Evolutionary conservation across 495 filamentous ascomycete genomes (phyloP), one percentile per base, ranked within the genome.

Genomic region (Pyrenopolyporus hunteri): DNA sequence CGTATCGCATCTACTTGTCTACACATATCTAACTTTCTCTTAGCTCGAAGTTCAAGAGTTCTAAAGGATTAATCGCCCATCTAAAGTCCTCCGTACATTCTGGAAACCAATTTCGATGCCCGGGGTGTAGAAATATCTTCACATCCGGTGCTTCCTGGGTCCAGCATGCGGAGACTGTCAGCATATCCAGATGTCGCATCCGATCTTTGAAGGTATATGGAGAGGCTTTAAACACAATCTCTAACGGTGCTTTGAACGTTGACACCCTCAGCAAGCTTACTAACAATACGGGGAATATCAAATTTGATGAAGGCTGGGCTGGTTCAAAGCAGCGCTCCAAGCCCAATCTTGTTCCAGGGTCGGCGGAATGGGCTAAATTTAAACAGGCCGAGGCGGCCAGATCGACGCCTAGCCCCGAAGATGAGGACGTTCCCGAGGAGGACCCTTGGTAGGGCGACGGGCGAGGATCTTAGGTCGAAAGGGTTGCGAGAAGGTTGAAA

Each of bases 111-210:
- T 56, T 75, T 3, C 55, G 63, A 37, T 79, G 76, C 58, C 71
- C 68, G 1, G 50, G 47, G 22, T 79, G 76, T 53, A 49, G 52
- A 25, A 39, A 23, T 0, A 59, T 43, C 28, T 79, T 75, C 57
- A 50, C 51, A n/a, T 58, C 50, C 22, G 55, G 52, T 9, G 51
- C 67, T 20, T 60, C 70, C 9, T 62, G 74, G 28, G 65, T 67
- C 6, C 70, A 73, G 50, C 76, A 77, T 26, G 68, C 61, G 16
- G 73, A 74, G 42, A 66, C 67, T 1, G 67, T 72, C 31, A 54
- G 35, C 20, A 25, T 8, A 14, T 2, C 36, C n/a, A 64, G 45
- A 6, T 74, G 72, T 56, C 19, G 47, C 11, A 11, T 74, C 17
- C 59, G 64, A 31, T 6, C 20, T n/a, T 53, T 47, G 8, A 16